Base-by-base conservation (phyloP, 306 rosid genomes). In the Corylus avellana region DNA sequence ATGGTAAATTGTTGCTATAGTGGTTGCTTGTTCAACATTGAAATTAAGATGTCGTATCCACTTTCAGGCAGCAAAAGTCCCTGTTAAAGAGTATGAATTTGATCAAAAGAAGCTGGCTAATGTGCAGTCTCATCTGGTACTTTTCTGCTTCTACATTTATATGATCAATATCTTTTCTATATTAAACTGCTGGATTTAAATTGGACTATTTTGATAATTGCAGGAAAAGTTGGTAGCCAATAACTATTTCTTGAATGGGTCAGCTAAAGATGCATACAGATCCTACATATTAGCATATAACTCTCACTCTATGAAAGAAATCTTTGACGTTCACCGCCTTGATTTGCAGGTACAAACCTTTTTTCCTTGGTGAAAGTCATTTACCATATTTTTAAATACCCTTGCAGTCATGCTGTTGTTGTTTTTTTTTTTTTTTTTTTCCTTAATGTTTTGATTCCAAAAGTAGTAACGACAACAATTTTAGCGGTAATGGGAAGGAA, bases 221-320 rank as follows among this genome's bases (percentile, higher is more conserved):
- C 87, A 95, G 98, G 98, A 95, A 85, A 88, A 95, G 75, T 75
- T 95, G 88, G 95, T 95, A 54, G 84, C 83, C 27, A 81, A 67
- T 50, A 90, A 86, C 75, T 91, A 95, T 86, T 88, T 92, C 88
- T 85, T 95, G 89, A 86, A 90, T 81, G 48, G 70, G 77, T 73
- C 92, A 47, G 97, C 98, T 62, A 95, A 90, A 82, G 98, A 91
- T 16, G 98, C 98, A 63, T 95, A 92, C 81, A 83, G 97, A 74
- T 87, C 98, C 56, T 95, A 91, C 78, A 59, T 95, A 57, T 84
- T 91, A 82, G 90, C 97, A 55, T 95, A 92, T 72, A 91, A 95
- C 79, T 86, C 98, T 67, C 98, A 95, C 84, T 90, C 98, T 14
- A 95, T 92, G 98, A 95, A 92, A 81, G 98, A 92, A 63, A 92